Conservation (phyloP, 2,329 filamentous ascomycete species). For the Colletotrichum sojae region DNA sequence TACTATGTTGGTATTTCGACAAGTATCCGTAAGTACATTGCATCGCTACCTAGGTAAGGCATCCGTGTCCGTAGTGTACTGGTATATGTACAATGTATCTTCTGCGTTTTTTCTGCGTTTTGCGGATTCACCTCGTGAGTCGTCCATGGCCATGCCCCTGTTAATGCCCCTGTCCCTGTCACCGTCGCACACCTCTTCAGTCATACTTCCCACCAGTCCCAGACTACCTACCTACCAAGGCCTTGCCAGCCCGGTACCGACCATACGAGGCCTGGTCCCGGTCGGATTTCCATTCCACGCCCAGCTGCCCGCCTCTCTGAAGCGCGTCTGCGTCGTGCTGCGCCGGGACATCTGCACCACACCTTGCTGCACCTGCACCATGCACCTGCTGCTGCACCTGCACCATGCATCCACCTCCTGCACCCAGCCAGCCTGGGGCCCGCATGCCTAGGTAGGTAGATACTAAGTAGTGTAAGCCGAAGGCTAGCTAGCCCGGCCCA, state of each 20-base stretch:
- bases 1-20: too few species aligned
- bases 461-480: not conserved
- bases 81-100: not conserved
- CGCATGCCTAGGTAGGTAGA: not conserved
- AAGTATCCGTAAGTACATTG: too few species aligned
- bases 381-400: constrained; percentile 24
- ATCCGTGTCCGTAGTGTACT: too few species aligned
- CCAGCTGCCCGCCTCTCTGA: constrained; percentile 8
- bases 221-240: not conserved
- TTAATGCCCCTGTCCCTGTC: constrained; percentile 11
- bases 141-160: too few species aligned
- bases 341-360: constrained; percentile 34
- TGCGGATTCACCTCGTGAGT: constrained; percentile 5
- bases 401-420: constrained; percentile 10
- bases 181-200: constrained; percentile 16
- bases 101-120: not conserved
- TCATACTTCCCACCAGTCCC: constrained; percentile 19
- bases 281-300: constrained; percentile 1
- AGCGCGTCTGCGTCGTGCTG: constrained; percentile 16
- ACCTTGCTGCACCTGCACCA: constrained; percentile 28
- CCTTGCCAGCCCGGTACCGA: constrained; percentile 12
- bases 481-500: not conserved
- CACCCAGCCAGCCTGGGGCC: constrained; percentile 8
- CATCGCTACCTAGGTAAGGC: constrained; percentile 8
- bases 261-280: constrained; percentile 11